Percentiles rank a stretch among this genome's conserved stretches.
These are phyloP conservation scores for Populus pruinosa DNA, from an alignment of 345 rosid genomes.

Conservation along the genomic window DNA sequence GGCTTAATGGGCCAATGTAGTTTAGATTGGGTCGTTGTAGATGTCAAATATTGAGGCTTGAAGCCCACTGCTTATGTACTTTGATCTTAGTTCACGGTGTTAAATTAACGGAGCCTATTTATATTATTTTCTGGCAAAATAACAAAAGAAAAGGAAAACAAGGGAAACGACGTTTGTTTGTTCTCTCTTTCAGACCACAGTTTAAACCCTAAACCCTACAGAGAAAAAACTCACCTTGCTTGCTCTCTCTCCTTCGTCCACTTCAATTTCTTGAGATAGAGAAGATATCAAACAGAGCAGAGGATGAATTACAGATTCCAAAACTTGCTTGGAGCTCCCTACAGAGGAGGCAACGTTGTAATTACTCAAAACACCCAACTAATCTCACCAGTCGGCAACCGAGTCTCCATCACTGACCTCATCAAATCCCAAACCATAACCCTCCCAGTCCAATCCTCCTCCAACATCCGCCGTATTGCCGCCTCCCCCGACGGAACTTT, in stretches of 20 bases:
- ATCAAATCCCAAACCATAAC: slow-evolving; percentile 66
- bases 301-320: slow-evolving; percentile 81
- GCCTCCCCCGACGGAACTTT: slow-evolving; percentile 76
- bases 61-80: neutral
- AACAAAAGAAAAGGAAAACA: neutral
- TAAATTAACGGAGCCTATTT: neutral
- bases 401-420: slow-evolving; percentile 87
- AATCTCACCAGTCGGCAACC: slow-evolving; percentile 84
- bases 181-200: neutral
- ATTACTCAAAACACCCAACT: slow-evolving; percentile 58
- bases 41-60: neutral
- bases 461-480: slow-evolving; percentile 70
- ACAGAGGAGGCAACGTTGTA: slow-evolving; percentile 79
- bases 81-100: no score
- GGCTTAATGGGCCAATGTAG: neutral
- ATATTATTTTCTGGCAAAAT: neutral
- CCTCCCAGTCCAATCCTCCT: slow-evolving; percentile 56
- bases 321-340: slow-evolving; percentile 85
- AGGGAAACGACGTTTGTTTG: no score
- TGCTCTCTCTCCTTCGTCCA: neutral
- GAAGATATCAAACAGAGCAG: neutral
- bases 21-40: neutral
- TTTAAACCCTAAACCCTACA: neutral
- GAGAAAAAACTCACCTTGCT: neutral
- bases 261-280: neutral